A percentile compares a stretch with the other conserved stretches of the same genome.
Evolutionary conservation across 2,329 filamentous ascomycete genomes (phyloP).

Genomic region (Cladosporium colombiae): DNA sequence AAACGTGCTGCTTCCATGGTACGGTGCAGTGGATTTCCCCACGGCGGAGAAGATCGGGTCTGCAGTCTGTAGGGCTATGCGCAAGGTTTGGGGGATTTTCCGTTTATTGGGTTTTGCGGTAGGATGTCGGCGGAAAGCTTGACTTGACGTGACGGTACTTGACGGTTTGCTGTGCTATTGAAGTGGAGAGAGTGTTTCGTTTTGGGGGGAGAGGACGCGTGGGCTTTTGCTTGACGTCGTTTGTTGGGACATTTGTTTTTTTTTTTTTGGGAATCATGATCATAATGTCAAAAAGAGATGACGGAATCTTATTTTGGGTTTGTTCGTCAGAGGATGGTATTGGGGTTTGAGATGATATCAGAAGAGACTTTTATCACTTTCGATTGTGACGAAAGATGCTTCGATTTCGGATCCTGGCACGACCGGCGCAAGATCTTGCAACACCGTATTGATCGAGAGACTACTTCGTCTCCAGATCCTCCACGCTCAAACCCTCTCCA

Average conservation of each 20-base stretch:
- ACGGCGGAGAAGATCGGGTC: not conserved
- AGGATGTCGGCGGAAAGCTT: not conserved
- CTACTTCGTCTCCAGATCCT: not conserved
- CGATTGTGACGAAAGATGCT: too few species aligned
- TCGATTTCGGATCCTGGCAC: not conserved
- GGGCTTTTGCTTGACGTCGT: not conserved
- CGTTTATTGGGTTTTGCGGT: not conserved
- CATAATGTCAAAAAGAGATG: not conserved
- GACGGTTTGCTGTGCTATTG: too few species aligned
- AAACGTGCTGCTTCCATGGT: not conserved
- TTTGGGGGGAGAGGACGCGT: not conserved
- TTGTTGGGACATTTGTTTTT: too few species aligned
- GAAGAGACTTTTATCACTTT: not conserved
- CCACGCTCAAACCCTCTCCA: constrained; percentile 5
- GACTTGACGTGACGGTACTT: not conserved
- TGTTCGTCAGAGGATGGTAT: not conserved
- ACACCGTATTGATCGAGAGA: not conserved
- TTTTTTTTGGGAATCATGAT: too few species aligned
- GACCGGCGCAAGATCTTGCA: not conserved
- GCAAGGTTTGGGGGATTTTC: not conserved
- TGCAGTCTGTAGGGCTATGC: not conserved
- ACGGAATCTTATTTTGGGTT: not conserved
- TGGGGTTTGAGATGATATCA: not conserved
- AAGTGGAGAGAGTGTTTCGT: not conserved
- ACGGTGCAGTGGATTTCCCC: not conserved